Evolutionary conservation across 129 eudicot genomes (phyloP).

Genomic region (Smallanthus sonchifolius): DNA sequence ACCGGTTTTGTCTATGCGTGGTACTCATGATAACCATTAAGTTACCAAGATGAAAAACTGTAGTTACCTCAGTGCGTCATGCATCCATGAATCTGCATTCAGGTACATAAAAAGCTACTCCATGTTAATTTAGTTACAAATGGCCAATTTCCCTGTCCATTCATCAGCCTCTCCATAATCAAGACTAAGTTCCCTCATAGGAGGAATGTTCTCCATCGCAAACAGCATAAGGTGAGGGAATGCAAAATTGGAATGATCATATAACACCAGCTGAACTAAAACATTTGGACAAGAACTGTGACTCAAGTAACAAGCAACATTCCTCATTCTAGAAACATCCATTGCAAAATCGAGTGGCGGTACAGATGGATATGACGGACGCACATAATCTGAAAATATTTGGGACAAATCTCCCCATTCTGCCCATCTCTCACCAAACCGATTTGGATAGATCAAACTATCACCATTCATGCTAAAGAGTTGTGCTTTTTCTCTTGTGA

Average conservation of each 20-base stretch:
- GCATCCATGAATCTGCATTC: constrained; percentile 7
- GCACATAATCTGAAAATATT: constrained; percentile 50
- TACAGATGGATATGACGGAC: constrained; percentile 50
- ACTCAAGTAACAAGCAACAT: constrained; percentile 81
- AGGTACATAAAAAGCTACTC: constrained; percentile 16
- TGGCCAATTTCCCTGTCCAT: constrained; percentile 60
- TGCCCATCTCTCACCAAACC: constrained; percentile 71
- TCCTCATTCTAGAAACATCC: constrained; percentile 82
- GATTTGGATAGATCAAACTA: constrained; percentile 57
- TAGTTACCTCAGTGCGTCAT: constrained; percentile 39
- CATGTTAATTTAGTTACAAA: constrained; percentile 53
- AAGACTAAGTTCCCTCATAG: constrained; percentile 87
- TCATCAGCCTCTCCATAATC: constrained; percentile 93
- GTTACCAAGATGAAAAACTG: not conserved
- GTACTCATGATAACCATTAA: not conserved
- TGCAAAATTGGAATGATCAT: constrained; percentile 66
- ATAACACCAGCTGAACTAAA: constrained; percentile 68
- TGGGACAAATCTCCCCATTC: constrained; percentile 88
- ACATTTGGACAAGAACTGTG: constrained; percentile 79
- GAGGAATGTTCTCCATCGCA: constrained; percentile 94
- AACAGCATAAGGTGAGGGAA: constrained; percentile 87
- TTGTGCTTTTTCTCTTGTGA: constrained; percentile 53
- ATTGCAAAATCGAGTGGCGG: constrained; percentile 80
- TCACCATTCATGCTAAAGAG: constrained; percentile 46
- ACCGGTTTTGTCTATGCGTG: not conserved